Evolutionary conservation across 2,329 filamentous ascomycete species (phyloP), one percentile per base, ranked within the genome.

Genomic region (Leptodontidium sp.): DNA sequence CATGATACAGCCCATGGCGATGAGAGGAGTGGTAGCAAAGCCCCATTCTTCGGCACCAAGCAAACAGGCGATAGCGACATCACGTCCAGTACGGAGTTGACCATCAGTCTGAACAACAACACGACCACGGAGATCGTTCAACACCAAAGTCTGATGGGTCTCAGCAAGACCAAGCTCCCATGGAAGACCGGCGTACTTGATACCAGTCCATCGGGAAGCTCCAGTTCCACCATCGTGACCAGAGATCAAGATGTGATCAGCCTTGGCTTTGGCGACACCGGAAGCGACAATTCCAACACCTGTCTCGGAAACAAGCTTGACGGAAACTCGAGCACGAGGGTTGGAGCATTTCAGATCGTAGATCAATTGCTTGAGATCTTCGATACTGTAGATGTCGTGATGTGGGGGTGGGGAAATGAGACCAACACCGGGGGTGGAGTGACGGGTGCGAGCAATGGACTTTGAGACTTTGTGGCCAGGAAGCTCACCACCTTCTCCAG

Each of bases 1-100:
- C 84, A 97, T 93, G 70, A 98, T 93, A 78, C 94, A 98, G 17
- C 95, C 95, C 93, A 98, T 96, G 65, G 95, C 95, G 76, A 98
- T 98, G 65, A 98, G 83, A 77, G 95, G 95, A 69, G 95, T 92
- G 0, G 95, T 98, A 50, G 95, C 95, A 77, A 98, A 98, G 21
- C 95, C 95, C 89, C 93, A 98, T 83, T 98, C 95, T 81, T 98
- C 95, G n/a, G 95, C 95, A 83, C 95, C 95, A 65, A 98, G 90
- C 77, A 98, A 81, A 86, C 94, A 97, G 70, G 95, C 95, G 74
- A 98, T 94, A 61, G 94, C 95, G 66, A 98, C 90, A 83, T 98
- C 95, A 74, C 95, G 90, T 72, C 95, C 95, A 70, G 95, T 98
- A 73, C 93, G 89, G 64, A 98, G 85, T 81, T 98, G 95, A 77